Percentiles rank a stretch among this genome's conserved stretches.
Evolutionary conservation across 176 grass and related monocot species (phyloP).

Genomic region (sorghum (Sorghum bicolor)): DNA sequence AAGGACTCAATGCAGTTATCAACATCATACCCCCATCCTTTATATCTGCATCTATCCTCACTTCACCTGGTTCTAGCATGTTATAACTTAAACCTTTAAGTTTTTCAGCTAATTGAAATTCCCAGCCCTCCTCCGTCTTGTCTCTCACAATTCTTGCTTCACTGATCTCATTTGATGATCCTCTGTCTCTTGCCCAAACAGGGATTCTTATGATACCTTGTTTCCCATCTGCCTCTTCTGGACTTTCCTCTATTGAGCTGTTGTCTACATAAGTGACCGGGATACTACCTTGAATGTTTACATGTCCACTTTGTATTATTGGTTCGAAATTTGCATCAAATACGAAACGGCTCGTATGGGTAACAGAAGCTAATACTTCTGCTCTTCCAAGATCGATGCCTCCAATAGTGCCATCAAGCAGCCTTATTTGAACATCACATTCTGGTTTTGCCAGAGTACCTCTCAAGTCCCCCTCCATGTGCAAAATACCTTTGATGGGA

Average conservation of each 20-base stretch:
- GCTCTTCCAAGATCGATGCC: slow-evolving; percentile 92
- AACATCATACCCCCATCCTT: slow-evolving; percentile 98
- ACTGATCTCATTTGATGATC: slow-evolving; percentile 59
- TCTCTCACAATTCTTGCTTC: slow-evolving; percentile 79
- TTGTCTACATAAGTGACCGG: slow-evolving; percentile 81
- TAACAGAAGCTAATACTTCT: slow-evolving; percentile 93
- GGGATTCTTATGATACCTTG: slow-evolving; percentile 83
- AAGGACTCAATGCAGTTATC: slow-evolving; percentile 84
- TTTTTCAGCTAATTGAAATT: slow-evolving; percentile 94
- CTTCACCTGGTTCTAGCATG: slow-evolving; percentile 78
- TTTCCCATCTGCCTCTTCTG: slow-evolving; percentile 53
- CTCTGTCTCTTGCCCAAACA: slow-evolving; percentile 77
- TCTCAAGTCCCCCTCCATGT: slow-evolving; percentile 97
- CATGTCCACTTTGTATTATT: slow-evolving; percentile 86
- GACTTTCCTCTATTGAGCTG: slow-evolving; percentile 59
- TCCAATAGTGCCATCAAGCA: slow-evolving; percentile 87
- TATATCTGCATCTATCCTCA: slow-evolving; percentile 94
- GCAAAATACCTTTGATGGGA: slow-evolving; percentile 93
- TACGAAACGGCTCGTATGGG: slow-evolving; percentile 75
- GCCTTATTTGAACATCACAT: slow-evolving; percentile 96
- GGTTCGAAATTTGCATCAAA: slow-evolving; percentile 97
- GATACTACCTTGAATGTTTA: slow-evolving; percentile 91
- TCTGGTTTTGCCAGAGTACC: slow-evolving; percentile 90
- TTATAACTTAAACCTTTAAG: slow-evolving; percentile 98
- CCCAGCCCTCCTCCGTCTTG: slow-evolving; percentile 82